phyloP scores from a whole-genome alignment of 1,284 basidiomycete species.

The Psilocybe mexicana region DNA sequence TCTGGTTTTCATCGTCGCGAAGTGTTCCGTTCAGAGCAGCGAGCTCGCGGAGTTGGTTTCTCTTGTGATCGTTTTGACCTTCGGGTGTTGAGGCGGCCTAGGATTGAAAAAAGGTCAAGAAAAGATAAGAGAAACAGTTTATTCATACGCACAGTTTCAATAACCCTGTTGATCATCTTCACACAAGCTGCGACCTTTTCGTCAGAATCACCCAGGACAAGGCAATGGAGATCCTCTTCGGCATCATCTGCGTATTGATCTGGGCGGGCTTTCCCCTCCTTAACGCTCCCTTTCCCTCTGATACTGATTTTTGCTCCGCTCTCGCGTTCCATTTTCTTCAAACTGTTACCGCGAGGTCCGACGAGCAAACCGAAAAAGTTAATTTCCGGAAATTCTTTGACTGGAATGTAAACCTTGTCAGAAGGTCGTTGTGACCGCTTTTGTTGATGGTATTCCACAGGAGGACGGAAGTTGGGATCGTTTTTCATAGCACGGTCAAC shows the following conservation, averaged over 20 bases:
- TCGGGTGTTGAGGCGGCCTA: constrained; percentile 98
- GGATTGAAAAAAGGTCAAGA: background rate
- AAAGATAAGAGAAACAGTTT: constrained; percentile 1
- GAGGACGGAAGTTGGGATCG: constrained; percentile 96
- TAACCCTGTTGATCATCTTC: constrained; percentile 94
- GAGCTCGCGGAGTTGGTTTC: constrained; percentile 97
- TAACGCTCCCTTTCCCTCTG: constrained; percentile 96
- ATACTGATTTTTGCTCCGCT: constrained; percentile 99
- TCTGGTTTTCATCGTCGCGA: constrained; percentile 98
- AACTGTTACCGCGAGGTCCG: constrained; percentile 96
- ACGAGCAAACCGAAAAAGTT: constrained; percentile 99
- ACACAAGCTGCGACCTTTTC: constrained; percentile 92
- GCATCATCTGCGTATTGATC: constrained; percentile 94
- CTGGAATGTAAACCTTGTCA: constrained; percentile 99
- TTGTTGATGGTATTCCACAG: constrained; percentile 93
- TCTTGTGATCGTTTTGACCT: constrained; percentile 99
- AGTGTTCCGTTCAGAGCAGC: constrained; percentile 98
- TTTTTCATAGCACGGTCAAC: constrained; percentile 97
- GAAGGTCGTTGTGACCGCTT: constrained; percentile 89
- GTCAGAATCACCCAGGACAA: constrained; percentile 91
- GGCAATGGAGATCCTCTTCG: constrained; percentile 98
- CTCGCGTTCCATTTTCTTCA: constrained; percentile 99
- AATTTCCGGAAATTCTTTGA: constrained; percentile 99
- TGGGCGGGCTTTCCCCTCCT: constrained; percentile 95
- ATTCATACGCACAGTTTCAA: constrained; percentile 84